These are phyloP conservation scores for Scleromitrula shiraiana DNA, from an alignment of 2,329 filamentous ascomycete genomes.

Conservation along the genomic window DNA sequence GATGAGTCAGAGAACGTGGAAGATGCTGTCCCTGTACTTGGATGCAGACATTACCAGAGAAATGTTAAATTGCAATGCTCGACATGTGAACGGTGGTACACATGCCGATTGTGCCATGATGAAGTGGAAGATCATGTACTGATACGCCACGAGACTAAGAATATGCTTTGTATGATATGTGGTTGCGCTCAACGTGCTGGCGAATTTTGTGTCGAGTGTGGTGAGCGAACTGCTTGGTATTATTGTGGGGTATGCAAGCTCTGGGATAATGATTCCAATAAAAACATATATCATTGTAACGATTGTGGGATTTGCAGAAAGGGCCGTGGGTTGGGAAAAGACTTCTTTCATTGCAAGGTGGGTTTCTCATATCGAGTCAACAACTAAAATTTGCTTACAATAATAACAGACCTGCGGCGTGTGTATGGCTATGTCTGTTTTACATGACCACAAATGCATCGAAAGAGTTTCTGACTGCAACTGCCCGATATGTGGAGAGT, in stretches of 20 bases:
- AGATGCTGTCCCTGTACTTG: slow-evolving; percentile 43
- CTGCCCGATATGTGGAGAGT: slow-evolving; percentile 93
- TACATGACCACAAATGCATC: slow-evolving; percentile 83
- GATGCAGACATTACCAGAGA: slow-evolving; percentile 87
- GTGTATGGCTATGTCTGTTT: slow-evolving; percentile 84
- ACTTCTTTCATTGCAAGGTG: slow-evolving; percentile 98
- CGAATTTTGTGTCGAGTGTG: slow-evolving; percentile 71
- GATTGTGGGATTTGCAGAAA: slow-evolving; percentile 94
- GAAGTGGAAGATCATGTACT: slow-evolving; percentile 70
- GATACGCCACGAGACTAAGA: slow-evolving; percentile 73
- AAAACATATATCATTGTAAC: slow-evolving; percentile 90
- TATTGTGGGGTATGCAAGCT: slow-evolving; percentile 93
- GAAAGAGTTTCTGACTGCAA: slow-evolving; percentile 91
- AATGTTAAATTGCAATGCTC: slow-evolving; percentile 95
- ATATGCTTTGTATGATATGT: slow-evolving; percentile 98
- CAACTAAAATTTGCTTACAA: slow-evolving; percentile 4
- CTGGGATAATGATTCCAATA: slow-evolving; percentile 88
- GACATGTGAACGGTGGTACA: slow-evolving; percentile 85
- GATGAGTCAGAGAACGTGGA: slow-evolving; percentile 23
- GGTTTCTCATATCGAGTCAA: too few relatives aligned
- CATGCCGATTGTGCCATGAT: slow-evolving; percentile 92
- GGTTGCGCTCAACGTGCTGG: slow-evolving; percentile 73
- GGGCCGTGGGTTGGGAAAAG: slow-evolving; percentile 85
- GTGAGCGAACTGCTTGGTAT: slow-evolving; percentile 72
- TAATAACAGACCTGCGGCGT: slow-evolving; percentile 71